Conservation (phyloP, 441 rosid genomes). For the Syzygium malaccense region DNA sequence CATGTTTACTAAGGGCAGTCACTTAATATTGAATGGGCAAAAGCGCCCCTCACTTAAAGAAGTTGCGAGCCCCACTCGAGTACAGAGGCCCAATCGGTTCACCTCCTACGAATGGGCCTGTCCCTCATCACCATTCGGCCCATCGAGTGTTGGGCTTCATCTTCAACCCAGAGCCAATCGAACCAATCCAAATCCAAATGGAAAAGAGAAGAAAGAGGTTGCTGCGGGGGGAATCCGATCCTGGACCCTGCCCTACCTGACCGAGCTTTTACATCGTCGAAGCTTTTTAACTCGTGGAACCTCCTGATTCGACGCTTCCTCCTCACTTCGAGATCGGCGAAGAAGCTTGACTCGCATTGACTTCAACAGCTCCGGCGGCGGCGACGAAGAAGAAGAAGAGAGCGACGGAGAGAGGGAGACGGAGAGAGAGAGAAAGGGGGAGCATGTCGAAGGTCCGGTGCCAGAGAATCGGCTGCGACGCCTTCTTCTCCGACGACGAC, state of each 20-base stretch:
- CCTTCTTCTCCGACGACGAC: constrained; percentile 67
- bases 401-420: background rate
- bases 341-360: background rate
- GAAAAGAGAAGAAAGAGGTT: no score
- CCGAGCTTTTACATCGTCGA: background rate
- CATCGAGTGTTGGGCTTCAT: background rate
- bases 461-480: constrained; percentile 90
- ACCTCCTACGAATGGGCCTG: background rate
- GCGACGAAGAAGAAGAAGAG: no score
- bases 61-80: background rate
- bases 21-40: background rate
- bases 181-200: background rate
- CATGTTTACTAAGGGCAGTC: no score
- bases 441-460: constrained; percentile 31
- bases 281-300: background rate
- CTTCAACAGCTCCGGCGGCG: background rate
- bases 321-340: background rate
- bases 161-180: background rate
- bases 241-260: background rate
- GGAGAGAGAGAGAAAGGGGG: constrained; percentile 8
- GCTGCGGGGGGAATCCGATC: background rate
- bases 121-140: background rate
- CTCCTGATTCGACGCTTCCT: background rate
- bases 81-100: background rate
- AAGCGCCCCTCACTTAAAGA: background rate